phyloP scores from a whole-genome alignment of 1,284 basidiomycete species.

The Coniferiporia sulphurascens region DNA sequence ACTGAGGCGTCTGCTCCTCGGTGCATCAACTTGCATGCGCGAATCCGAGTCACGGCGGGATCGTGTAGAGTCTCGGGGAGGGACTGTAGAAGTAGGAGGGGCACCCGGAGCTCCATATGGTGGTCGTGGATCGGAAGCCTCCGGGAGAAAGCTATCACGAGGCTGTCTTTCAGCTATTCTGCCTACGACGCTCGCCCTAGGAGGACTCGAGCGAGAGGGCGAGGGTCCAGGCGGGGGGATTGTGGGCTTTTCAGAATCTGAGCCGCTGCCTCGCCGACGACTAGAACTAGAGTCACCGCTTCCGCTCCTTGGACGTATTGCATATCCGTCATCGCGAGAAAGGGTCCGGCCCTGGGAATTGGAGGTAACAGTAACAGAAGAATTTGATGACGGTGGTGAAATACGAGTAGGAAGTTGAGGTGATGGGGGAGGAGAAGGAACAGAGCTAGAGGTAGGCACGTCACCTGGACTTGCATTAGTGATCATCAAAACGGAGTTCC shows the following conservation, averaged over 20 bases:
- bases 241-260: slow-evolving; percentile 5
- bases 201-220: background rate
- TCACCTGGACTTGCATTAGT: background rate
- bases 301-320: slow-evolving; percentile 1
- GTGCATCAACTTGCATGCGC: background rate
- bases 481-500: slow-evolving; percentile 1
- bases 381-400: slow-evolving; percentile 3
- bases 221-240: background rate
- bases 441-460: background rate
- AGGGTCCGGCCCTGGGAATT: background rate
- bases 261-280: slow-evolving; percentile 8
- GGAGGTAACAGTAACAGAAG: background rate
- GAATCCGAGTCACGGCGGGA: slow-evolving; percentile 7
- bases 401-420: background rate
- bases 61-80: slow-evolving; percentile 1
- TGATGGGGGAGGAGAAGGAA: slow-evolving; percentile 5
- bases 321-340: slow-evolving; percentile 1
- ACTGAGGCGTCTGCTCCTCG: slow-evolving; percentile 12
- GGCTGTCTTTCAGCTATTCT: background rate
- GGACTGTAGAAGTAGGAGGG: background rate
- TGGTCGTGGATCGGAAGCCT: background rate
- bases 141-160: background rate
- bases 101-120: background rate
- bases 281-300: slow-evolving; percentile 9
- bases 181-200: slow-evolving; percentile 1